phyloP scores from a whole-genome alignment of 371 early-diverging fungal species.

The Nematocida ausubeli region DNA sequence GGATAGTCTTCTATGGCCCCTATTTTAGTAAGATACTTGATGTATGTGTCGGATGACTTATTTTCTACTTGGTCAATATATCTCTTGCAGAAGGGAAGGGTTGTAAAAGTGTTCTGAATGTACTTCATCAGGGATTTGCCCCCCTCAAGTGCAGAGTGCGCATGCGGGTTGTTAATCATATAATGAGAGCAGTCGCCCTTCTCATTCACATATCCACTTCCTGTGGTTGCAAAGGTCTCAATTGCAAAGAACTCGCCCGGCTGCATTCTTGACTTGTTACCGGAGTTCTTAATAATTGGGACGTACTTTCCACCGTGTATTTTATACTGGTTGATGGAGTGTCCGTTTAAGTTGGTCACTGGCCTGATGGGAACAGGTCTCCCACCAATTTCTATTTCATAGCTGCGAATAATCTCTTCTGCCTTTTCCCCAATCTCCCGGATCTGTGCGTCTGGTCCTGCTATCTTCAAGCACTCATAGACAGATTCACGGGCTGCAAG shows the following conservation, averaged over 20 bases:
- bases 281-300: conserved; percentile 79
- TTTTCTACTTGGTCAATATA: conserved; percentile 86
- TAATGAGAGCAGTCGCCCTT: conserved; percentile 91
- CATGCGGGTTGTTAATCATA: conserved; percentile 69
- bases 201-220: conserved; percentile 84
- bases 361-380: conserved; percentile 80
- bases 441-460: conserved; percentile 89
- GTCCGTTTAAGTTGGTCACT: conserved; percentile 92
- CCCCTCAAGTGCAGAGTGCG: conserved; percentile 1
- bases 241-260: conserved; percentile 93
- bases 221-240: conserved; percentile 96
- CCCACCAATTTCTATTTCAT: conserved; percentile 87
- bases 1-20: conserved; percentile 84
- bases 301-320: conserved; percentile 95
- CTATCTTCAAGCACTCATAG: conserved; percentile 84
- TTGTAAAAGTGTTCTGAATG: conserved; percentile 85
- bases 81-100: conserved; percentile 91
- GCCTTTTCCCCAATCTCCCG: conserved; percentile 93
- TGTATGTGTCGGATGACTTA: conserved; percentile 72
- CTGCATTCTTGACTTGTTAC: conserved; percentile 85
- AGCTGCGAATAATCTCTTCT: conserved; percentile 92
- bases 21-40: conserved; percentile 78
- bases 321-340: conserved; percentile 84
- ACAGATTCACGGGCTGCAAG: conserved; percentile 91
- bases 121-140: conserved; percentile 72